Evolutionary conservation across 2,329 filamentous ascomycete species (phyloP).

Genomic region (Raffaelea deltoideospora): DNA sequence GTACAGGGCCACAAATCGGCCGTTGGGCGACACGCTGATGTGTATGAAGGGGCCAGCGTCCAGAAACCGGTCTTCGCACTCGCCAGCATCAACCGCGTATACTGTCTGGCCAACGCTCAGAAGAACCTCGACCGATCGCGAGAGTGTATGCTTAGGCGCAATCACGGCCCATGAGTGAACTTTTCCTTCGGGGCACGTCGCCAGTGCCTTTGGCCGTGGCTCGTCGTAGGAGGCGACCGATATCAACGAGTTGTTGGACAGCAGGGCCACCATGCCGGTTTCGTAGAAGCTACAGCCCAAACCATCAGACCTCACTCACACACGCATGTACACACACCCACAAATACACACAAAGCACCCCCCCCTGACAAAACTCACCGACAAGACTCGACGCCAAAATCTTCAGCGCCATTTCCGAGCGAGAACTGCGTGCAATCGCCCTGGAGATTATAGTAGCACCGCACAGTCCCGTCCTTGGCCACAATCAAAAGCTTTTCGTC

Average conservation of each 20-base stretch:
- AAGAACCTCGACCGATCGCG: constrained; percentile 82
- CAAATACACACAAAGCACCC: no score
- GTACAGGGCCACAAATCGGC: constrained; percentile 76
- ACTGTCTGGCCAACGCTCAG: constrained; percentile 75
- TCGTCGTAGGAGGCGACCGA: constrained; percentile 83
- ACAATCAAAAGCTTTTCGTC: constrained; percentile 85
- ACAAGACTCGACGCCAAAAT: constrained; percentile 75
- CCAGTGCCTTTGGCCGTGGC: constrained; percentile 72
- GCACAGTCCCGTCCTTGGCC: constrained; percentile 75
- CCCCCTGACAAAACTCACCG: no score
- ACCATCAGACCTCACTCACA: no score
- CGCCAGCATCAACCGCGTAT: constrained; percentile 72
- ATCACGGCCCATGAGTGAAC: constrained; percentile 84
- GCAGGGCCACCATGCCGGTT: constrained; percentile 79
- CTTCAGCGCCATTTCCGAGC: constrained; percentile 76
- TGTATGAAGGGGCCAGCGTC: constrained; percentile 88
- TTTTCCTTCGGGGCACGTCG: constrained; percentile 58
- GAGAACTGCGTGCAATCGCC: constrained; percentile 92
- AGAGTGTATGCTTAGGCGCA: constrained; percentile 75
- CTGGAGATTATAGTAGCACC: constrained; percentile 83
- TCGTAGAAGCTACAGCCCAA: constrained; percentile 52
- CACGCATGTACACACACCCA: no score
- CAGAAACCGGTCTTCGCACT: constrained; percentile 80
- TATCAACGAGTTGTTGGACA: constrained; percentile 76
- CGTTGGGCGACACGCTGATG: constrained; percentile 81